Evolutionary conservation across 129 eudicot species (phyloP).

Genomic region (Centella asiatica): DNA sequence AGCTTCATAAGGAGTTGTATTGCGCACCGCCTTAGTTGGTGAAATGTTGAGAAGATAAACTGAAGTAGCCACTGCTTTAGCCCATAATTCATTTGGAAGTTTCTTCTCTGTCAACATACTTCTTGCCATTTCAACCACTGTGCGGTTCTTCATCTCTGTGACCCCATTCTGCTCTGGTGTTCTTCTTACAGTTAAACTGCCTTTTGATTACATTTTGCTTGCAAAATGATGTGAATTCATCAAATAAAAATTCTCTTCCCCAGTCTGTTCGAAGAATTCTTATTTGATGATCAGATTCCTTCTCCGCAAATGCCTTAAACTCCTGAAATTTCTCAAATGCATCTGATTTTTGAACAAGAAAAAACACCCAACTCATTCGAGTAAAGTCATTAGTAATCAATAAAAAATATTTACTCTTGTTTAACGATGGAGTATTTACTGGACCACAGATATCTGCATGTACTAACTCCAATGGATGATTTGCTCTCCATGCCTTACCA

Average conservation of each 20-base stretch:
- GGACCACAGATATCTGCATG: background rate
- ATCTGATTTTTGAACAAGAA: background rate
- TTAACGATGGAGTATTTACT: background rate
- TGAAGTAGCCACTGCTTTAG: background rate
- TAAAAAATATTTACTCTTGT: background rate
- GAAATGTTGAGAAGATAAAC: background rate
- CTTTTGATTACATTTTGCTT: background rate
- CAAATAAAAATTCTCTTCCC: too few species aligned
- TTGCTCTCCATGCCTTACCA: background rate
- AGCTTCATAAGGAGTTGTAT: too few species aligned
- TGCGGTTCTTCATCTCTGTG: background rate
- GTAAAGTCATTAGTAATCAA: background rate
- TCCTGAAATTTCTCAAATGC: too few species aligned
- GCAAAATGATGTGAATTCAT: background rate
- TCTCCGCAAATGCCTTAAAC: too few species aligned
- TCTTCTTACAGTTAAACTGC: background rate
- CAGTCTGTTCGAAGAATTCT: too few species aligned
- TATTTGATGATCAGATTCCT: too few species aligned
- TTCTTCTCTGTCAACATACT: background rate
- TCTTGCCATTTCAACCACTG: background rate
- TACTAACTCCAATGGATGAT: background rate
- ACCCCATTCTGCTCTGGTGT: background rate
- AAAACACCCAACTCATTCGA: background rate
- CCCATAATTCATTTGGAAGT: background rate
- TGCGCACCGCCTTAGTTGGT: too few species aligned